Percentiles rank a stretch among this genome's conserved stretches.
These are phyloP conservation scores for Sugiyamaella lignohabitans DNA, from an alignment of 805 yeast genomes.

Conservation along the genomic window DNA sequence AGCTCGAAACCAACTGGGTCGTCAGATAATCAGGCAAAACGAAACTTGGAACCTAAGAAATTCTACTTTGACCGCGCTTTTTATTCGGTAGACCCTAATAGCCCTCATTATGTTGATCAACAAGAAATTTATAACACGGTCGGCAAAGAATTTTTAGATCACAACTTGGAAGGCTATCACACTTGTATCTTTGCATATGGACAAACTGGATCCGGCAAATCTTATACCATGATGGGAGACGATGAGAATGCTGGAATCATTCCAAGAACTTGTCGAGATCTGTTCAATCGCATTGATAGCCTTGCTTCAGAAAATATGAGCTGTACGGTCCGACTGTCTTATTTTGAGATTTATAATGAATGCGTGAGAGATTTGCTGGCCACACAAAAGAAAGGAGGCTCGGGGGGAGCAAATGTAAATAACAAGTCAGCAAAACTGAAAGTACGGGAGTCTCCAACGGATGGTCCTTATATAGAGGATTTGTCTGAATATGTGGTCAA, in stretches of 20 bases:
- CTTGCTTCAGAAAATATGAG: constrained; percentile 35
- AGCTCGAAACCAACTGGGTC: constrained; percentile 11
- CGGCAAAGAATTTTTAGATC: constrained; percentile 56
- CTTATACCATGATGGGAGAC: constrained; percentile 72
- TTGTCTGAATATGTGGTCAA: constrained; percentile 47
- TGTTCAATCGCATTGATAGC: constrained; percentile 40
- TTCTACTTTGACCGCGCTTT: constrained; percentile 50
- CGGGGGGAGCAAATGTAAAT: too few relatives aligned
- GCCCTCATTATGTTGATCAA: constrained; percentile 43
- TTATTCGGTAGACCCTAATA: constrained; percentile 39
- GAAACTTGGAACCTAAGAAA: constrained; percentile 30
- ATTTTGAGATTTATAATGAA: constrained; percentile 73
- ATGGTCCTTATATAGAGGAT: constrained; percentile 69
- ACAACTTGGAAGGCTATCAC: constrained; percentile 62
- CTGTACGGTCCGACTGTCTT: constrained; percentile 47
- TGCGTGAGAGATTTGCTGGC: constrained; percentile 58
- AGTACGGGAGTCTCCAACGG: constrained; percentile 59
- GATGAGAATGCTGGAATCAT: constrained; percentile 46
- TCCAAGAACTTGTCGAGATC: constrained; percentile 50
- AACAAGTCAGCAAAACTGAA: constrained; percentile 29
- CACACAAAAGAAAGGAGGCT: constrained; percentile 9
- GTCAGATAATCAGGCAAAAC: constrained; percentile 13
- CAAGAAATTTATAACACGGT: constrained; percentile 43
- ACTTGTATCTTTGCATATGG: constrained; percentile 75
- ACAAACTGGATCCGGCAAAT: constrained; percentile 81